phyloP scores from a whole-genome alignment of 2,329 filamentous ascomycete species.

The Penicillium sp. region DNA sequence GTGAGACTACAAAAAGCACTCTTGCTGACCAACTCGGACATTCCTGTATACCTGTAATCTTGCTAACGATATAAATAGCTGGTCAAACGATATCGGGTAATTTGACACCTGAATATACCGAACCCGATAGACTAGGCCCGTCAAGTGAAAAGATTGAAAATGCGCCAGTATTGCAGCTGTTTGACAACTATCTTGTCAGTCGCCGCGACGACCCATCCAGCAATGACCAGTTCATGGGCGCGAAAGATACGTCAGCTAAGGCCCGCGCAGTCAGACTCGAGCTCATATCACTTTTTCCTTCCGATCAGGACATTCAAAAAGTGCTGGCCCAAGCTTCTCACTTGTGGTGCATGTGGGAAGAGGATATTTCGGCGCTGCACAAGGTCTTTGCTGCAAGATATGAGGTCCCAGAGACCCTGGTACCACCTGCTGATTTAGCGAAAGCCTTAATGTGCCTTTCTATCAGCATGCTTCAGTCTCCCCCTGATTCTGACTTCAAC shows the following conservation, averaged over 20 bases:
- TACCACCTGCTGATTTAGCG: constrained; percentile 40
- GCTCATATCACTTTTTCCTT: constrained; percentile 37
- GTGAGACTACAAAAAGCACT: neutral
- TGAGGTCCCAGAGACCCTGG: constrained; percentile 11
- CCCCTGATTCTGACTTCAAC: constrained; percentile 40
- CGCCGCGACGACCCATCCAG: constrained; percentile 30
- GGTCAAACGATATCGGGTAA: neutral
- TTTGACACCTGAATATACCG: constrained; percentile 10
- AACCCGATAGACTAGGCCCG: constrained; percentile 22
- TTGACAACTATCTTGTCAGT: constrained; percentile 40
- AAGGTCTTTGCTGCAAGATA: constrained; percentile 3
- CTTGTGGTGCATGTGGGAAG: constrained; percentile 35
- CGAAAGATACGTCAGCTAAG: constrained; percentile 29
- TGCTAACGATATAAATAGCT: constrained; percentile 5
- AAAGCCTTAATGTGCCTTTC: constrained; percentile 48
- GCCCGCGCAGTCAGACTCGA: constrained; percentile 25
- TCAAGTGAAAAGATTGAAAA: constrained; percentile 31
- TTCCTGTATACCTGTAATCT: neutral
- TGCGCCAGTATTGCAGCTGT: constrained; percentile 39
- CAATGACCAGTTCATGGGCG: constrained; percentile 23
- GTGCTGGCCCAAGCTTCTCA: constrained; percentile 33
- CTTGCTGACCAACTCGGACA: neutral
- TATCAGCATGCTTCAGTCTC: constrained; percentile 45
- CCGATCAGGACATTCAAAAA: constrained; percentile 29
- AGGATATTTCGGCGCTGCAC: constrained; percentile 35